A percentile compares a stretch with the other conserved stretches of the same genome.
Evolutionary conservation across 306 rosid species (phyloP).

Genomic region (Amphicarpaea edgeworthii): DNA sequence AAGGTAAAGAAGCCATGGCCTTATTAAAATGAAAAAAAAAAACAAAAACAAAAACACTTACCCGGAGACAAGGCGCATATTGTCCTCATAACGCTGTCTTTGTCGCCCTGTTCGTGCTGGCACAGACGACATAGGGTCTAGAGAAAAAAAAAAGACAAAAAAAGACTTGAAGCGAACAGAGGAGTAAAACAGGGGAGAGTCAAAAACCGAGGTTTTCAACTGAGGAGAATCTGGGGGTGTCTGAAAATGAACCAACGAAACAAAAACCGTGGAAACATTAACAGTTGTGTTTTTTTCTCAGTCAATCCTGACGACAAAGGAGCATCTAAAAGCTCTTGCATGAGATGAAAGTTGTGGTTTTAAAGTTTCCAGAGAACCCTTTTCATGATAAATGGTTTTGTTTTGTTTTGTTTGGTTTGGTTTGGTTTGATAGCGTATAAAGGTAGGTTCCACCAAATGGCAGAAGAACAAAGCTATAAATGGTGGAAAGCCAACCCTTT

Average conservation of each 20-base stretch:
- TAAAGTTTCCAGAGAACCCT: constrained; percentile 11
- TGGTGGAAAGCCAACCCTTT: neutral
- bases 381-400: neutral
- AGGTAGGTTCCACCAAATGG: constrained; percentile 42
- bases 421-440: neutral
- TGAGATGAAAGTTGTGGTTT: constrained; percentile 28
- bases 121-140: constrained; percentile 59
- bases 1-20: neutral
- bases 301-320: neutral
- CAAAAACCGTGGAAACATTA: constrained; percentile 9
- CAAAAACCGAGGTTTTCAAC: constrained; percentile 23
- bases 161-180: constrained; percentile 23
- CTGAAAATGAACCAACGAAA: neutral
- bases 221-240: constrained; percentile 9
- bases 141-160: constrained; percentile 21
- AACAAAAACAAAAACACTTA: no score
- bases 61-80: constrained; percentile 90
- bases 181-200: constrained; percentile 20
- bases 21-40: constrained; percentile 8
- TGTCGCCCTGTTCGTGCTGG: constrained; percentile 74
- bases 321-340: constrained; percentile 41
- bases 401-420: no score
- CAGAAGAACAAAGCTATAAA: constrained; percentile 5
- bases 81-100: constrained; percentile 77
- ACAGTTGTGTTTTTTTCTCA: constrained; percentile 32